A percentile compares a stretch with the other conserved stretches of the same genome.
Evolutionary conservation across 108 stramenopile species (phyloP).

Genomic region (Skeletonema costatum): DNA sequence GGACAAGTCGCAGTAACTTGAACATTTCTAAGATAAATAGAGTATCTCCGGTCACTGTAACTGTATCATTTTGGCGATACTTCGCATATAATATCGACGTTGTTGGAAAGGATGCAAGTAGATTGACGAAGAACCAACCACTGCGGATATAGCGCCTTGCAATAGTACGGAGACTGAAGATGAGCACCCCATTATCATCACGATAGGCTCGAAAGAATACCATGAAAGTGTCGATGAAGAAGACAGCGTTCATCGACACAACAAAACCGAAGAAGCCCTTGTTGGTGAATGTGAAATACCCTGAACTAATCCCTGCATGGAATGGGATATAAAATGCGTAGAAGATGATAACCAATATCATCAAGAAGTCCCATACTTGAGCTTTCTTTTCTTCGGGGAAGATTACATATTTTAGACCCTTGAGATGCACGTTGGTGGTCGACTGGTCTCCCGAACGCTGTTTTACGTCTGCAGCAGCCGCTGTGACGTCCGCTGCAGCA

Average conservation of each 20-base stretch:
- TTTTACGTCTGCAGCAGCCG: background rate
- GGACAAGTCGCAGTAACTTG: constrained; percentile 33
- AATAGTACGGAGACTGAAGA: constrained; percentile 39
- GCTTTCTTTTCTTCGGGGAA: constrained; percentile 33
- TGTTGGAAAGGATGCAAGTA: constrained; percentile 37
- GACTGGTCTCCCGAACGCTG: background rate
- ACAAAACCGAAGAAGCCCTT: constrained; percentile 26
- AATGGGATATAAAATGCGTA: constrained; percentile 44
- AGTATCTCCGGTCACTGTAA: background rate
- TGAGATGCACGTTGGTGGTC: constrained; percentile 2
- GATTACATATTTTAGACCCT: constrained; percentile 33
- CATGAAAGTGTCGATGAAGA: constrained; percentile 57
- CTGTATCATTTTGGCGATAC: background rate
- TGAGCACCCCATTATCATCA: constrained; percentile 18
- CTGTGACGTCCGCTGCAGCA: background rate
- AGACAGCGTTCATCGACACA: constrained; percentile 35
- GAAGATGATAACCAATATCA: constrained; percentile 39
- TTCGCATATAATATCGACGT: constrained; percentile 9
- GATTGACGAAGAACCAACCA: constrained; percentile 47
- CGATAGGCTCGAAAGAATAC: constrained; percentile 51
- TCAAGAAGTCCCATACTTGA: constrained; percentile 45
- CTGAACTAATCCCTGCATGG: constrained; percentile 49
- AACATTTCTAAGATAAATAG: constrained; percentile 22
- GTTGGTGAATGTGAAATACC: constrained; percentile 20
- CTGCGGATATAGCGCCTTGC: constrained; percentile 35